A percentile compares a stretch with the other conserved stretches of the same genome.
These are phyloP conservation scores for Paecilomyces sp. DNA, from an alignment of 2,329 filamentous ascomycete genomes.

Conservation along the genomic window DNA sequence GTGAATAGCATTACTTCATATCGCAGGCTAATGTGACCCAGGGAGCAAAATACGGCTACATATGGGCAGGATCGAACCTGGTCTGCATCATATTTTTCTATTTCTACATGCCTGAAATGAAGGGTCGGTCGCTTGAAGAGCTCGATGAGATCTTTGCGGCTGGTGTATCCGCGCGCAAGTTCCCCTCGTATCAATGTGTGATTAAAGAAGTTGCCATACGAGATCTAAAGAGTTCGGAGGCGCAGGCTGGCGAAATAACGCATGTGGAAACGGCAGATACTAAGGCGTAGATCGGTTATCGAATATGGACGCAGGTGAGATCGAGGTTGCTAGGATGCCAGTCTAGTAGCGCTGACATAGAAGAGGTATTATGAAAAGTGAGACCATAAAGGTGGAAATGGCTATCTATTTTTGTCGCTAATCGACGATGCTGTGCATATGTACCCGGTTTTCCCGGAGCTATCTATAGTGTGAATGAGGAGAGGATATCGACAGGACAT, in stretches of 20 bases:
- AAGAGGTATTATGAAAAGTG: background rate
- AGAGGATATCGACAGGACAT: background rate
- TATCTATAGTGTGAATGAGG: background rate
- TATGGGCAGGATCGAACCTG: conserved; percentile 14
- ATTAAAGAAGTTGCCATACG: conserved; percentile 8
- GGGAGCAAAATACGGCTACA: conserved; percentile 19
- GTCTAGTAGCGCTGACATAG: background rate
- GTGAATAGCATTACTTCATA: too few relatives aligned
- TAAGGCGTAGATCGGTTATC: background rate
- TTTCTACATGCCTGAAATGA: conserved; percentile 23
- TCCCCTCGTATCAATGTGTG: conserved; percentile 11
- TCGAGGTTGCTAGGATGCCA: background rate
- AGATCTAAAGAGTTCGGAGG: background rate
- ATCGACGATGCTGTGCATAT: background rate
- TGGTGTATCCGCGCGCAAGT: conserved; percentile 11
- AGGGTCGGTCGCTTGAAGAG: conserved; percentile 23
- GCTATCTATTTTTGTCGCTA: background rate
- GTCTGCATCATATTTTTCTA: conserved; percentile 13
- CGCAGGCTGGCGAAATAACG: background rate
- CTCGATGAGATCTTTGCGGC: conserved; percentile 22
- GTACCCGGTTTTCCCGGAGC: background rate
- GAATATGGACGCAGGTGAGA: background rate
- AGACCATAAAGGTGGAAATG: background rate
- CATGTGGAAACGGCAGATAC: background rate
- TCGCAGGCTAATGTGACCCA: background rate